Percentiles rank a stretch among this genome's conserved stretches.
phyloP scores from a whole-genome alignment of 2,329 filamentous ascomycete species.

The Exophiala sp. region DNA sequence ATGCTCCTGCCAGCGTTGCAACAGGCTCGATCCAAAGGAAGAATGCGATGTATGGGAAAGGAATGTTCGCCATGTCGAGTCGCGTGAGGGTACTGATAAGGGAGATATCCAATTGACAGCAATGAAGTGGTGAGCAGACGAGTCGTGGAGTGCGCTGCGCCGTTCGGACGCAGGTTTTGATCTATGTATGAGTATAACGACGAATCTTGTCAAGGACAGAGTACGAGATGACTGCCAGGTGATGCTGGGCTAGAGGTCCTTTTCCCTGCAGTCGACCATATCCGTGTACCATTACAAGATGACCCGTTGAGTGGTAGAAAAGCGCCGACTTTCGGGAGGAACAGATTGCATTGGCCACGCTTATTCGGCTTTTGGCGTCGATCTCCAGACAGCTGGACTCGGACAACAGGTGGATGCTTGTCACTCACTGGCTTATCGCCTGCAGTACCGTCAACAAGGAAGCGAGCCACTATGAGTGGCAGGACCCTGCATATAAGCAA shows the following conservation, averaged over 20 bases:
- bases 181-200: background rate
- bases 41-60: slow-evolving; percentile 64
- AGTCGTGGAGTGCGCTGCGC: background rate
- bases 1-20: slow-evolving; percentile 52
- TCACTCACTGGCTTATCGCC: too few relatives aligned
- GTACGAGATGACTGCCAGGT: too few relatives aligned
- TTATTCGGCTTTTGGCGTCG: background rate
- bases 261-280: too few relatives aligned
- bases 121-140: background rate
- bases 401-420: background rate
- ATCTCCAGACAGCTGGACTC: background rate
- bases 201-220: too few relatives aligned
- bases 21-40: slow-evolving; percentile 70
- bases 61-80: slow-evolving; percentile 48
- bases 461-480: background rate
- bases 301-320: background rate
- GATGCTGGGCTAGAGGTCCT: too few relatives aligned
- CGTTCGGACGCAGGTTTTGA: background rate
- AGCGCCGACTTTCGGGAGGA: background rate
- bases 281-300: too few relatives aligned
- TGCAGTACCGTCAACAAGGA: background rate
- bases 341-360: background rate
- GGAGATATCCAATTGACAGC: background rate
- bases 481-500: background rate
- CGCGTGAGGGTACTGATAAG: background rate